Conservation (phyloP, 768 basidiomycete species). For the Russula compacta region DNA sequence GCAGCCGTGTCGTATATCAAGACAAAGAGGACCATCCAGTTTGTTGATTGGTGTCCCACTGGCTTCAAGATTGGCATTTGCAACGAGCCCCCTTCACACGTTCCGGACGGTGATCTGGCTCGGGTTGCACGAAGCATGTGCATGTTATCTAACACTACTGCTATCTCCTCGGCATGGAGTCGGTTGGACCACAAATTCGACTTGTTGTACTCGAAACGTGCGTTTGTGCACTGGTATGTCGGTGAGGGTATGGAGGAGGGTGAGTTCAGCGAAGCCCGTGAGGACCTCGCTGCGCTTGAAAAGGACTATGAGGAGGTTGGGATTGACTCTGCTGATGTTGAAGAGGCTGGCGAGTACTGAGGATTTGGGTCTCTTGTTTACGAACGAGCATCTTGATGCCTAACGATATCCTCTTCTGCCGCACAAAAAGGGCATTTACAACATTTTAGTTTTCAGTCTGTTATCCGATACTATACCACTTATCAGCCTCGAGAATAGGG, state of each 20-base stretch:
- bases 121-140: constrained; percentile 68
- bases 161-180: constrained; percentile 68
- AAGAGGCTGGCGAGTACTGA: constrained; percentile 44
- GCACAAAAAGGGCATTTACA: constrained; percentile 21
- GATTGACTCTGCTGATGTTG: constrained; percentile 39
- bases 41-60: constrained; percentile 73
- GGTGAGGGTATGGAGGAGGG: constrained; percentile 83
- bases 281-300: constrained; percentile 99
- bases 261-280: constrained; percentile 97
- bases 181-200: constrained; percentile 76
- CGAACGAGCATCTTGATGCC: constrained; percentile 1
- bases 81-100: constrained; percentile 67
- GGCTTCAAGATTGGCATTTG: constrained; percentile 76
- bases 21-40: constrained; percentile 72
- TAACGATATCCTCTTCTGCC: neutral
- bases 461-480: constrained; percentile 7
- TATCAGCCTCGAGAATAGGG: neutral
- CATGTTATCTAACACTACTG: constrained; percentile 70
- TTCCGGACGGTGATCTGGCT: constrained; percentile 69
- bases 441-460: constrained; percentile 14
- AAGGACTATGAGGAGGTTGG: constrained; percentile 91
- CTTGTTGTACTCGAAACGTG: constrained; percentile 58
- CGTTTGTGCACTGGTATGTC: constrained; percentile 55
- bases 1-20: constrained; percentile 66
- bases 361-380: neutral